phyloP scores from a whole-genome alignment of 2,329 filamentous ascomycete species.

The Trichophyton schoenleinii region DNA sequence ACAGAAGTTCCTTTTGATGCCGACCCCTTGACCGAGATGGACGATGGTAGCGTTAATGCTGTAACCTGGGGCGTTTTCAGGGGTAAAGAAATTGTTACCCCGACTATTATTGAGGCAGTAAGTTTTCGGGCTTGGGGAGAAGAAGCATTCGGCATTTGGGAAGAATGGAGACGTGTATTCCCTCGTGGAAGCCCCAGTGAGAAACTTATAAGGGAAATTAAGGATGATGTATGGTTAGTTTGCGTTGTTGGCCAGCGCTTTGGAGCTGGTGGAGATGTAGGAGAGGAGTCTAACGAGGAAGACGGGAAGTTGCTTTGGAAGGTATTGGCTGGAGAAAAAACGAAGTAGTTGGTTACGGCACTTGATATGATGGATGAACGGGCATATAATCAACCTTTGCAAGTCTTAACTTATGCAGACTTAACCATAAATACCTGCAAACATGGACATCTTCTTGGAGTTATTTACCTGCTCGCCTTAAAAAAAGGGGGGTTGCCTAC shows the following conservation, averaged over 20 bases:
- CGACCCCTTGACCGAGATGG: conserved; percentile 32
- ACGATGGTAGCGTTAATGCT: conserved; percentile 60
- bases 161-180: conserved; percentile 85
- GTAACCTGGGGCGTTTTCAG: conserved; percentile 96
- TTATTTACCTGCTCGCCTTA: not conserved
- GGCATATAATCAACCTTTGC: not conserved
- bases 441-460: not conserved
- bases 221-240: conserved; percentile 70
- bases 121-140: conserved; percentile 90
- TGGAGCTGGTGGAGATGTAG: conserved; percentile 29
- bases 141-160: conserved; percentile 92
- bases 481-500: not conserved
- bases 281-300: conserved; percentile 27
- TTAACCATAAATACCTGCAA: not conserved
- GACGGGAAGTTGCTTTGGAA: conserved; percentile 32
- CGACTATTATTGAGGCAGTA: conserved; percentile 91
- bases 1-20: conserved; percentile 26
- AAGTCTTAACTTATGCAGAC: not conserved
- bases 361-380: not conserved
- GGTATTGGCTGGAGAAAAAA: conserved; percentile 22
- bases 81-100: conserved; percentile 89
- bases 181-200: conserved; percentile 59
- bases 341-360: not conserved
- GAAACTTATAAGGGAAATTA: conserved; percentile 54
- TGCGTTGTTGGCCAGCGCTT: conserved; percentile 47